Base-by-base conservation (phyloP, 176 grass and related monocot species). In the Aegilops bicornis region DNA sequence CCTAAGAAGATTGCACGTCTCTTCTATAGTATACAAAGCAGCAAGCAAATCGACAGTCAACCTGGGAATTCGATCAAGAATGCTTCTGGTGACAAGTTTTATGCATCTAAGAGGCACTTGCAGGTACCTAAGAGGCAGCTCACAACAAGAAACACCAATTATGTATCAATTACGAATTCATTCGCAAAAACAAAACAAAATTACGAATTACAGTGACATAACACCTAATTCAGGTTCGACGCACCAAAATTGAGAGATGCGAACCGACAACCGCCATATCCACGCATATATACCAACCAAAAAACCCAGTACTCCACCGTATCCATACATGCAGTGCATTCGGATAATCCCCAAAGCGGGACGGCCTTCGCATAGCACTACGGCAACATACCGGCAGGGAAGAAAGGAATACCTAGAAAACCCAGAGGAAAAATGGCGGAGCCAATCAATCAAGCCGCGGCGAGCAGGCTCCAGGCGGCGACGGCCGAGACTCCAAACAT, bases 391-490 rank as follows among this genome's bases (percentile, higher is more conserved):
- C 7, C 25, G 85, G 50, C n/a, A 80, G 64, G 56, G 78, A 35
- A 19, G 56, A 48, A 63, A 22, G 40, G 20, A 37, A 30, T 63
- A 81, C 78, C 85, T 29, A 56, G 31, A 69, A 79, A 62, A 33
- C 2, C 64, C 27, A 39, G 36, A 17, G 35, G 60, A 48, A 60
- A 80, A 16, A 33, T 60, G 24, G 71, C 29, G 69, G 58, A n/a
- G 8, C 32, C 82, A 62, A 83, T 74, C 69, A 80, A 79, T 87
- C 85, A 87, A 61, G 66, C 69, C 82, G 33, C 50, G 78, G 76
- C 85, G 78, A 87, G 66, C 36, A 45, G 36, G 85, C 50, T 76
- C 71, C 59, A 32, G 74, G 47, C 83, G 42, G 62, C 45, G 33
- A 77, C 77, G 67, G 52, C 50, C 25, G 68, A 80, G 76, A 16